These are phyloP conservation scores for Clonostachys chloroleuca DNA, from an alignment of 2,329 filamentous ascomycete species.

Conservation along the genomic window DNA sequence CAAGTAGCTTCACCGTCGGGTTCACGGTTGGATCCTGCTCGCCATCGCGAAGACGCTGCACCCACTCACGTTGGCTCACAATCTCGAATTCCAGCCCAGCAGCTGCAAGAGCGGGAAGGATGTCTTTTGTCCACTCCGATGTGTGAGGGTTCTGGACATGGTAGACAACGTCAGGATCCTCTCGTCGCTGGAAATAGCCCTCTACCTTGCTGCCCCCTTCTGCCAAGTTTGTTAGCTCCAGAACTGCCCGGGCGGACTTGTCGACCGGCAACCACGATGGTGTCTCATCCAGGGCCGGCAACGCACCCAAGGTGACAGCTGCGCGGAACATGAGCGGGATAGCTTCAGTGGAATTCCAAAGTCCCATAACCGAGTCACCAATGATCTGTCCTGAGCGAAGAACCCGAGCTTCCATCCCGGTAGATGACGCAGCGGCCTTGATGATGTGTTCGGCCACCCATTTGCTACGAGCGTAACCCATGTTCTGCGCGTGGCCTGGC, in stretches of 20 bases:
- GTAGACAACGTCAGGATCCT: constrained; percentile 28
- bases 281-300: constrained; percentile 34
- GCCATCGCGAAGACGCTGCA: constrained; percentile 33
- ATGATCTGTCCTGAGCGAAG: constrained; percentile 39
- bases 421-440: constrained; percentile 16
- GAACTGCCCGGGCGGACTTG: constrained; percentile 20
- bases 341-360: constrained; percentile 44
- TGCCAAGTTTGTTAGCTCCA: constrained; percentile 20
- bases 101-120: constrained; percentile 43
- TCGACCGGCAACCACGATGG: constrained; percentile 34
- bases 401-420: constrained; percentile 24
- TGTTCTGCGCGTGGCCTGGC: constrained; percentile 34
- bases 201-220: constrained; percentile 2
- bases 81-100: constrained; percentile 37
- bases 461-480: constrained; percentile 48
- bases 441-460: constrained; percentile 41
- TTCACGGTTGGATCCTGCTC: constrained; percentile 43
- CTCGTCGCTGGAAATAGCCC: constrained; percentile 6
- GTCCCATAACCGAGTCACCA: constrained; percentile 35
- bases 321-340: constrained; percentile 43
- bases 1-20: constrained; percentile 44
- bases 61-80: constrained; percentile 38
- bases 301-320: constrained; percentile 36
- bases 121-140: constrained; percentile 45
- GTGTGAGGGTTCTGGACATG: constrained; percentile 46